Base-by-base conservation (phyloP, 192 early-diverging fungal genomes). In the Linnemannia hyalina region DNA sequence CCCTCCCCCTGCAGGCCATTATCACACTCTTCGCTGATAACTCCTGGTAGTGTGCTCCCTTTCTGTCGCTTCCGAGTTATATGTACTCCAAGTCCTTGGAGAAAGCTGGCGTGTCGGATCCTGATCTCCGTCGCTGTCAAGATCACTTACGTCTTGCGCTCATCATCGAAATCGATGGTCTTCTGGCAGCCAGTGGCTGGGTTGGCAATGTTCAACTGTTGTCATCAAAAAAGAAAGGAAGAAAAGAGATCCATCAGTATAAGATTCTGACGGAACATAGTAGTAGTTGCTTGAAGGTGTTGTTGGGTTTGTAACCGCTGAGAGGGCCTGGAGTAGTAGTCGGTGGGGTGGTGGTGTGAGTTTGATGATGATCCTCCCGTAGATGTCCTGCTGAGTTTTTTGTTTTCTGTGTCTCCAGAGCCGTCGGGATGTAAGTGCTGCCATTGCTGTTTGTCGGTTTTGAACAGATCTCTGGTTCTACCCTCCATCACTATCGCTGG, bases 141-240 rank as follows among this genome's bases (percentile, higher is more conserved):
- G 60, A 65, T 69, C 74, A 78, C 82, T 95, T 86, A 97, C 95
- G 95, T 88, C 82, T 95, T 92, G 90, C 95, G 95, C 93, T 99
- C 97, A 91, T 99, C 98, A 88, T 99, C 97, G 86, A 99, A 95
- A 77, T 98, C 96, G 90, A 99, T 95, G 88, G 94, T 92, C 95
- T 99, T 99, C 91, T 99, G 97, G 91, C 96, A 96, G 91, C 98
- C 98, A 90, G 95, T 95, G 92, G 97, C 97, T 90, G 97, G 96
- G 93, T 98, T 97, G 91, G 98, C 97, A 91, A 99, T 97, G 96
- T 99, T 99, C 91, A 99, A 91, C 98, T 99, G 90, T 85, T 80
- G 85, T 82, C 92, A 89, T 47, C 42, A 69, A 69, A 77, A 38
- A 73, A 74, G 42, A 57, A 60, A 80, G 44, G 63, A 54, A 47